Percentiles rank a stretch among this genome's conserved stretches.
phyloP scores from a whole-genome alignment of 2,329 filamentous ascomycete species.

The Pseudogymnoascus sp. region DNA sequence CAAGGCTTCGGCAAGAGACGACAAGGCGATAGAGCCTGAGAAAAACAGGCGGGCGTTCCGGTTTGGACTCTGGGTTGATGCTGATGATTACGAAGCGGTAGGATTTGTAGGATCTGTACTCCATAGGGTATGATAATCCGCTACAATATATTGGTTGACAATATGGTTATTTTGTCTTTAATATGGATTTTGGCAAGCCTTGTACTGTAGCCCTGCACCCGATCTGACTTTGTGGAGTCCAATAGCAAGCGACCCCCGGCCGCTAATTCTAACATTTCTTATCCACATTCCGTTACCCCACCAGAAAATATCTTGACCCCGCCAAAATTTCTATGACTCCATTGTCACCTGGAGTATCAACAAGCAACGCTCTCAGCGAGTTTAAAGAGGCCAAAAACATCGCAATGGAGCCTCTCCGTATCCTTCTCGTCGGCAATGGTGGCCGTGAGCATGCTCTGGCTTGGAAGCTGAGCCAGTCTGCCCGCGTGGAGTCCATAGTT shows the following conservation, averaged over 20 bases:
- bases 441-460: slow-evolving; percentile 87
- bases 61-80: neutral
- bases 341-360: slow-evolving; percentile 3
- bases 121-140: neutral
- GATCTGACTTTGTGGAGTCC: neutral
- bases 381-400: neutral
- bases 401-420: slow-evolving; percentile 40
- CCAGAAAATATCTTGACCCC: slow-evolving; percentile 7
- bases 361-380: slow-evolving; percentile 5
- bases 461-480: slow-evolving; percentile 82
- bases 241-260: slow-evolving; percentile 7
- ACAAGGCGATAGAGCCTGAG: slow-evolving; percentile 21
- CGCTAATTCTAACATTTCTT: slow-evolving; percentile 7
- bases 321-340: slow-evolving; percentile 7
- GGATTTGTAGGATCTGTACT: slow-evolving; percentile 6
- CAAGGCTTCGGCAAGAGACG: slow-evolving; percentile 28
- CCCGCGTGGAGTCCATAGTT: slow-evolving; percentile 65
- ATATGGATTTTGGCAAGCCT: neutral
- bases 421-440: slow-evolving; percentile 85
- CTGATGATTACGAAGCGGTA: slow-evolving; percentile 3
- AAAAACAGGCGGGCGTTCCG: neutral
- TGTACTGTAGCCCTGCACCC: neutral
- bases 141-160: neutral
- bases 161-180: neutral
- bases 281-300: slow-evolving; percentile 6